Base-by-base conservation (phyloP, 495 filamentous ascomycete species). In the Aspergillus bertholletiae region DNA sequence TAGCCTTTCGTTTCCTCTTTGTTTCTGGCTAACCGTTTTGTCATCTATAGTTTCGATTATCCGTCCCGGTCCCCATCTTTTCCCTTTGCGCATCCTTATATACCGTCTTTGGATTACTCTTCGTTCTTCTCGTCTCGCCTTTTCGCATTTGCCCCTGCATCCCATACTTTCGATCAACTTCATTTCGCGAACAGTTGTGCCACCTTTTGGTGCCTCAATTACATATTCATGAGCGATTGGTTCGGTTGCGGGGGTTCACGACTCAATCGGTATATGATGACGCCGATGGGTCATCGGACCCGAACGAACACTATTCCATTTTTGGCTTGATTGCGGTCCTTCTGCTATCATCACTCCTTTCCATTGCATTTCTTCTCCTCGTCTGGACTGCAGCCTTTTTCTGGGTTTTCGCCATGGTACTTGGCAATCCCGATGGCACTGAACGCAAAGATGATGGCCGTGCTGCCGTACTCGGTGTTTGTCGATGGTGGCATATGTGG, bases 391-490 rank as follows among this genome's bases (percentile, higher is more conserved):
- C 83, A 0, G 84, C 80, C 1, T 76, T 74, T 39, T 88, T 86
- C 69, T 88, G 84, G 84, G 65, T 83, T 51, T 84, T 81, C 54
- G 74, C 83, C 23, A 76, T 75, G 60, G 74, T 87, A 9, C 63
- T 88, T 35, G 84, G 84, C 1, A 81, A 86, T 61, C 83, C 82
- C 32, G 81, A 83, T 34, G 81, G 81, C n/a, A 80, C 78, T 46
- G 84, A 84, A 57, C 74, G 79, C 37, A 78, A 76, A 46, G 81
- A 86, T 51, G 84, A 86, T 57, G 84, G 84, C 8, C 74, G 78
- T 30, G 76, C 80, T 1, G 79, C 83, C 7, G 83, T 88, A 11
- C 66, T 88, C 20, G 77, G 77, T 5, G 80, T 88, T 54, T 71
- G 79, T 57, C 65, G 67, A 45, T 86, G 82, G 80, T 88, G 84